Conservation (phyloP, 257 asterid genomes). For the Lycium barbarum region DNA sequence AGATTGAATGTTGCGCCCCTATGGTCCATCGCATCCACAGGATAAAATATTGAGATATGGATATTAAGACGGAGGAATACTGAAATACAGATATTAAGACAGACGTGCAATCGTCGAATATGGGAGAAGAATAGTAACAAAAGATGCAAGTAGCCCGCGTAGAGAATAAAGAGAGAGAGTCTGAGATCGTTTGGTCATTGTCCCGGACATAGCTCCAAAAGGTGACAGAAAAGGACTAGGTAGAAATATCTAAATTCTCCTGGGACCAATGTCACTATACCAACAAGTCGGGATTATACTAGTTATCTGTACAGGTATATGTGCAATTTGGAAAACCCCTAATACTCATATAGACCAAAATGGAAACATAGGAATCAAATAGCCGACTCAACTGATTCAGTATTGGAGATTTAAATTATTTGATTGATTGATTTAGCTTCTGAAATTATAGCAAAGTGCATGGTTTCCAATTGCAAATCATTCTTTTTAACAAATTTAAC, state of each 20-base stretch:
- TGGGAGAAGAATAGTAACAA: slow-evolving; percentile 12
- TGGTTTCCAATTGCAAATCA: background rate
- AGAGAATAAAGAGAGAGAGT: background rate
- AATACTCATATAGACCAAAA: background rate
- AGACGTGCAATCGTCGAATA: background rate
- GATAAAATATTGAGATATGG: background rate
- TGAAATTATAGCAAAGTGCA: background rate
- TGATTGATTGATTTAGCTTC: background rate
- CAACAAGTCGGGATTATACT: background rate
- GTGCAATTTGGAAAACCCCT: background rate
- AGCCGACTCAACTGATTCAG: background rate
- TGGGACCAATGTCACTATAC: background rate
- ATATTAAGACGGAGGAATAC: background rate
- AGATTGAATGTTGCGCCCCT: background rate
- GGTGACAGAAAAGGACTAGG: slow-evolving; percentile 19
- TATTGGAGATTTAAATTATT: background rate
- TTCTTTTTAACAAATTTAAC: background rate
- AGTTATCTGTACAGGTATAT: background rate
- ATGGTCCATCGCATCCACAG: background rate
- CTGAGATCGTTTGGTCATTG: background rate
- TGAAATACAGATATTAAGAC: background rate
- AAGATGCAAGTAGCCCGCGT: background rate
- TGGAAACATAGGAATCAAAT: background rate
- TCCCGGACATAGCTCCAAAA: slow-evolving; percentile 6
- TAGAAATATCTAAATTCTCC: background rate